These are phyloP conservation scores for Phytopythium helicoides DNA, from an alignment of 352 stramenopile species.

Conservation along the genomic window DNA sequence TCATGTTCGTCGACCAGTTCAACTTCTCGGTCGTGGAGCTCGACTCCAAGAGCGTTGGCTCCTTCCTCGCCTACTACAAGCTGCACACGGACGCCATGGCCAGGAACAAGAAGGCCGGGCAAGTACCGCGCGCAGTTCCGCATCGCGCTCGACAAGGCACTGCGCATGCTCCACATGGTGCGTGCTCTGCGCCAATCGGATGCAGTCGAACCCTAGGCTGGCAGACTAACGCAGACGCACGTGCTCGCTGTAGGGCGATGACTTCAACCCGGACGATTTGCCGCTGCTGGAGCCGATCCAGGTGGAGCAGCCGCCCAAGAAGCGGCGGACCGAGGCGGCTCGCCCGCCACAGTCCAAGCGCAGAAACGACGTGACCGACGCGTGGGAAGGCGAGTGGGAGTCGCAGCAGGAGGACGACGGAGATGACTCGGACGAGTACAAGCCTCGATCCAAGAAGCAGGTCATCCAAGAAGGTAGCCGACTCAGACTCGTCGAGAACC, in stretches of 20 bases:
- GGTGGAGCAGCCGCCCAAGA: slow-evolving; percentile 22
- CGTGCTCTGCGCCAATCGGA: background rate
- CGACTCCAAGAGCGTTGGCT: slow-evolving; percentile 27
- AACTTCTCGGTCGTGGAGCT: slow-evolving; percentile 51
- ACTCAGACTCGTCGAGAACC: slow-evolving; percentile 1
- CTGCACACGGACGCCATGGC: slow-evolving; percentile 20
- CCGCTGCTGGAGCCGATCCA: slow-evolving; percentile 28
- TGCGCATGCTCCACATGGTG: slow-evolving; percentile 47
- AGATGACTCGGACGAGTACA: background rate
- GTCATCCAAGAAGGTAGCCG: slow-evolving; percentile 1
- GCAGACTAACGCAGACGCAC: too few relatives aligned
- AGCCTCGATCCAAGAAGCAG: background rate
- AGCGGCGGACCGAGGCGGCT: slow-evolving; percentile 24
- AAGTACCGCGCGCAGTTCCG: slow-evolving; percentile 20
- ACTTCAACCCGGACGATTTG: slow-evolving; percentile 29
- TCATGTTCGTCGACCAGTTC: slow-evolving; percentile 72
- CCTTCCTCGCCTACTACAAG: slow-evolving; percentile 56
- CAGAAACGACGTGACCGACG: slow-evolving; percentile 9
- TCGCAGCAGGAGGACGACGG: background rate
- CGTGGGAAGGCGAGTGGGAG: slow-evolving; percentile 18
- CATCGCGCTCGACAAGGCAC: slow-evolving; percentile 30
- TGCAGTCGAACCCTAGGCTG: background rate
- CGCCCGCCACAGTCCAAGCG: background rate
- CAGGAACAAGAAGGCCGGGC: slow-evolving; percentile 7
- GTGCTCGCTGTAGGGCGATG: slow-evolving; percentile 20